Conservation (phyloP, 805 yeast genomes). For the Wickerhamiella domercqiae region DNA sequence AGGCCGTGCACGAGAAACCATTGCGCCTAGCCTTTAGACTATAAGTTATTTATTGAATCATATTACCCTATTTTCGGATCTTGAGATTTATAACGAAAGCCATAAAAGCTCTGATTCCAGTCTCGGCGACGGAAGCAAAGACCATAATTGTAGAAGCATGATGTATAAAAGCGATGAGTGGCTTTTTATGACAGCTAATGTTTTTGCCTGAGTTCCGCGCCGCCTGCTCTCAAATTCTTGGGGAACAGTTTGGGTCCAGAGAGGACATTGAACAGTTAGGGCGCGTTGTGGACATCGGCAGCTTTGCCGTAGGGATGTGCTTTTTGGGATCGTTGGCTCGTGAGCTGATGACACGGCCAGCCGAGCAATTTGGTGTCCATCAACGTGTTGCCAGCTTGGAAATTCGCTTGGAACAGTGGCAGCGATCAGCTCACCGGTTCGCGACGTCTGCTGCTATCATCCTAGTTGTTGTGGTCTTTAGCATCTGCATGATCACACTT, state of each 20-base stretch:
- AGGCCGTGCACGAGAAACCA: slow-evolving; percentile 22
- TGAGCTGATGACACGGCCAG: not conserved
- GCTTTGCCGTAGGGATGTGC: not conserved
- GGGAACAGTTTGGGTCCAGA: no score
- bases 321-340: not conserved
- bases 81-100: not conserved
- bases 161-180: no score
- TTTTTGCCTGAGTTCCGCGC: no score
- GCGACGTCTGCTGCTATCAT: not conserved
- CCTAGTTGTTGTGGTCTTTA: not conserved
- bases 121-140: no score
- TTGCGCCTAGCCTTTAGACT: slow-evolving; percentile 12
- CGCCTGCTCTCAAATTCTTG: no score
- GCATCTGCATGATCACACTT: not conserved
- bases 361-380: not conserved
- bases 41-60: not conserved
- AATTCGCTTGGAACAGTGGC: not conserved
- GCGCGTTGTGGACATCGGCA: no score
- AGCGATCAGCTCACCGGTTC: no score
- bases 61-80: slow-evolving; percentile 4
- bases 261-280: no score
- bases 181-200: no score
- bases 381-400: not conserved
- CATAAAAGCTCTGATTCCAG: not conserved
- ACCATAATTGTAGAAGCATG: no score